Conservation (phyloP, 768 basidiomycete species). For the Boletus sp. region DNA sequence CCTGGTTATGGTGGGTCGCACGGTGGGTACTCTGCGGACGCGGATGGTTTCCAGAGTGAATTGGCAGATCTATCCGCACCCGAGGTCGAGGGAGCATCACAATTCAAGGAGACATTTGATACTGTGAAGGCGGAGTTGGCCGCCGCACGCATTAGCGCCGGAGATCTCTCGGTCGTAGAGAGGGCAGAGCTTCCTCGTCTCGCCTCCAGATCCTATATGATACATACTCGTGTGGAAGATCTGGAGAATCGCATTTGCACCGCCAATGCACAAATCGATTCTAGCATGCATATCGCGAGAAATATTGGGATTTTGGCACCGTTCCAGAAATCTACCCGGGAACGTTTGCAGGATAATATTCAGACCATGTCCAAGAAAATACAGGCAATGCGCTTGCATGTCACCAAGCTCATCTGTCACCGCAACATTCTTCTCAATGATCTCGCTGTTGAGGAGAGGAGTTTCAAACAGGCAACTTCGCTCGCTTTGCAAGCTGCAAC, state of each 20-base stretch:
- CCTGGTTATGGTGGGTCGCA: slow-evolving; percentile 21
- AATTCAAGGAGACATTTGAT: slow-evolving; percentile 81
- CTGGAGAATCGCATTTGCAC: slow-evolving; percentile 57
- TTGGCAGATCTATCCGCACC: slow-evolving; percentile 41
- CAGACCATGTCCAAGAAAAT: slow-evolving; percentile 63
- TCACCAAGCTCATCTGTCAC: slow-evolving; percentile 71
- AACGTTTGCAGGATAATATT: slow-evolving; percentile 61
- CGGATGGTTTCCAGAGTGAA: slow-evolving; percentile 18
- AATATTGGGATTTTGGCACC: slow-evolving; percentile 86
- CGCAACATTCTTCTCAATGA: slow-evolving; percentile 73
- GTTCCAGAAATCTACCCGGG: slow-evolving; percentile 80
- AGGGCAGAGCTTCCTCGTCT: slow-evolving; percentile 24
- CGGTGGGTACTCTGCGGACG: slow-evolving; percentile 30
- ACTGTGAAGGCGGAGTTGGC: slow-evolving; percentile 84
- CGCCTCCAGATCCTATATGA: slow-evolving; percentile 51
- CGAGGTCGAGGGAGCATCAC: slow-evolving; percentile 57
- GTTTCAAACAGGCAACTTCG: slow-evolving; percentile 62
- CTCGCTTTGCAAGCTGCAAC: slow-evolving; percentile 74
- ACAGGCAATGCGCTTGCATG: slow-evolving; percentile 63
- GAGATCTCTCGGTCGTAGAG: slow-evolving; percentile 20
- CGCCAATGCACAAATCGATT: slow-evolving; percentile 57
- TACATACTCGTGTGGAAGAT: slow-evolving; percentile 59
- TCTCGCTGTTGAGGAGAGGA: slow-evolving; percentile 63
- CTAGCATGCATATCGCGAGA: slow-evolving; percentile 67
- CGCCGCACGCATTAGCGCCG: slow-evolving; percentile 39